These are phyloP conservation scores for Rhizophagus prolifer DNA, from an alignment of 192 early-diverging fungal genomes.

Conservation along the genomic window DNA sequence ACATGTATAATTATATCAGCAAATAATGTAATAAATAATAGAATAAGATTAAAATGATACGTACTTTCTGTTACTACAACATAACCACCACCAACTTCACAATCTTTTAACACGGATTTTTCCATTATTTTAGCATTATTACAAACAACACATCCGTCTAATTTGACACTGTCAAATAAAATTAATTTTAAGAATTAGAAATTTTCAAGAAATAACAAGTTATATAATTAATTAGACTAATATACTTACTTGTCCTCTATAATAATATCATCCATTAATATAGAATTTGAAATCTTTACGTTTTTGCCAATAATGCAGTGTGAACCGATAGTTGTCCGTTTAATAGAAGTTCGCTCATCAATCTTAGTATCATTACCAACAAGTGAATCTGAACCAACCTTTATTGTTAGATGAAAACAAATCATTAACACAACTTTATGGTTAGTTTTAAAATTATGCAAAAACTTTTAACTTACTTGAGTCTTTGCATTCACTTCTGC, in stretches of 20 bases:
- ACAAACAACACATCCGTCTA: constrained; percentile 88
- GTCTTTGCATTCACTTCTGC: constrained; percentile 67
- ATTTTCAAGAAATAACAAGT: neutral
- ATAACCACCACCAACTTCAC: constrained; percentile 73
- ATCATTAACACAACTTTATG: no score
- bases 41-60: neutral
- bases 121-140: constrained; percentile 75
- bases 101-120: constrained; percentile 80
- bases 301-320: constrained; percentile 96
- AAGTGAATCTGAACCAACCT: constrained; percentile 88
- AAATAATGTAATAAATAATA: neutral
- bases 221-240: neutral
- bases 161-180: constrained; percentile 63
- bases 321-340: constrained; percentile 89
- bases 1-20: neutral
- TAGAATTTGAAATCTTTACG: constrained; percentile 93
- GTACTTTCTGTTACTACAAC: constrained; percentile 63
- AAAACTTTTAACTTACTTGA: neutral
- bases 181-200: constrained; percentile 1
- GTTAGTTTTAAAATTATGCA: no score
- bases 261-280: constrained; percentile 93
- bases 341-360: constrained; percentile 88
- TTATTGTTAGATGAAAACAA: constrained; percentile 11
- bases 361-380: constrained; percentile 89
- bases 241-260: constrained; percentile 78